Conservation (phyloP, 2,329 filamentous ascomycete genomes). For the Aspergillus sp. region DNA sequence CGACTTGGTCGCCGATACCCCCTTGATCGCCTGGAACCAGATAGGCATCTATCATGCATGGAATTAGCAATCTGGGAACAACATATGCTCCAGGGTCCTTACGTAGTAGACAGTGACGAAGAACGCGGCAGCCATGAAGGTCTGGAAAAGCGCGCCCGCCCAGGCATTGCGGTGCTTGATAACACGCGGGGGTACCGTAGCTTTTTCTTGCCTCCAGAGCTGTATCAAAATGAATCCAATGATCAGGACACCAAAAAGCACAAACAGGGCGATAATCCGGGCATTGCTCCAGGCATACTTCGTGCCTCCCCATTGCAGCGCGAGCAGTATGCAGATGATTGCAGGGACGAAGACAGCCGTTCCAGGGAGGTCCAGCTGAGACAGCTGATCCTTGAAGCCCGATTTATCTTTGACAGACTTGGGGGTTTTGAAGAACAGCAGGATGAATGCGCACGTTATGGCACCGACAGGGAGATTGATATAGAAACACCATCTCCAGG, state of each 20-base stretch:
- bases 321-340: slow-evolving; percentile 48
- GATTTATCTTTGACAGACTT: slow-evolving; percentile 25
- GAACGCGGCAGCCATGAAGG: slow-evolving; percentile 44
- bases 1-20: slow-evolving; percentile 30
- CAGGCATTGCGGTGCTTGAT: slow-evolving; percentile 44
- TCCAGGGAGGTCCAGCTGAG: slow-evolving; percentile 42
- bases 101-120: slow-evolving; percentile 47
- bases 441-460: slow-evolving; percentile 30
- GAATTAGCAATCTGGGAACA: background rate
- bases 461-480: slow-evolving; percentile 39
- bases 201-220: slow-evolving; percentile 37
- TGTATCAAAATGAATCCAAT: slow-evolving; percentile 41
- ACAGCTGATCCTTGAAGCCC: slow-evolving; percentile 22
- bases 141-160: slow-evolving; percentile 36
- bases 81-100: too few species aligned
- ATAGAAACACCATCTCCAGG: slow-evolving; percentile 46
- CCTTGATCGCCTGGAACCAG: slow-evolving; percentile 43
- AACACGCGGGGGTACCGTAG: slow-evolving; percentile 46
- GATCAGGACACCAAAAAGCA: slow-evolving; percentile 50
- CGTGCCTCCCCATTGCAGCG: slow-evolving; percentile 48
- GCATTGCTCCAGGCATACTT: slow-evolving; percentile 44
- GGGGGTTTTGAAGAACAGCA: slow-evolving; percentile 28
- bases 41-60: slow-evolving; percentile 36
- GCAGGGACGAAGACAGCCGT: slow-evolving; percentile 45
- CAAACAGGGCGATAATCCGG: slow-evolving; percentile 48